Conservation (phyloP, 345 rosid species). For the Balakata baccata region DNA sequence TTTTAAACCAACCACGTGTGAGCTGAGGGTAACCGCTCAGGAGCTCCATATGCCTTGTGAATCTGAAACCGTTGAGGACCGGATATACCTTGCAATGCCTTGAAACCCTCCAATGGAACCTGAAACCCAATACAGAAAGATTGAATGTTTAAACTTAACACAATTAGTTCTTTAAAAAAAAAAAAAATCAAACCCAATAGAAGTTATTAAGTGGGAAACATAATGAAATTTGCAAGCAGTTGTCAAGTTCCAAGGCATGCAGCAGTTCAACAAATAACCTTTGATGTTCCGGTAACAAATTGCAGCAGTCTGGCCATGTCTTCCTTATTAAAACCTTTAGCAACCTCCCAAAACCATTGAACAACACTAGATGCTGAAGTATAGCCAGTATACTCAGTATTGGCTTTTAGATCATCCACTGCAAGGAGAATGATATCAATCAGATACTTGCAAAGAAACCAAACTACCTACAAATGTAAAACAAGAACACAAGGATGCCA, state of each 20-base stretch:
- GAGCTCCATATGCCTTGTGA: slow-evolving; percentile 96
- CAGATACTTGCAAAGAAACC: slow-evolving; percentile 1
- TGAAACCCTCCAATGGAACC: slow-evolving; percentile 95
- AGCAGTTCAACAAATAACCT: slow-evolving; percentile 43
- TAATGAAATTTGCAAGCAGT: neutral
- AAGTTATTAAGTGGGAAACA: neutral
- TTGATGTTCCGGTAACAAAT: slow-evolving; percentile 94
- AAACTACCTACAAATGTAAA: neutral
- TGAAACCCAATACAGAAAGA: slow-evolving; percentile 22
- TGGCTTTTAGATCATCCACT: slow-evolving; percentile 92
- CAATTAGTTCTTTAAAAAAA: too few species aligned
- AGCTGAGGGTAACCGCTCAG: slow-evolving; percentile 89
- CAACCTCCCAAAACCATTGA: slow-evolving; percentile 98
- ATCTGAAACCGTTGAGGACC: slow-evolving; percentile 95
- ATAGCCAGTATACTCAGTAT: slow-evolving; percentile 82
- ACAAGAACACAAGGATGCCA: slow-evolving; percentile 15
- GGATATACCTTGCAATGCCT: slow-evolving; percentile 92
- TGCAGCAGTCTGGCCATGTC: slow-evolving; percentile 94
- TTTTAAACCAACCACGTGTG: slow-evolving; percentile 71
- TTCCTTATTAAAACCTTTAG: slow-evolving; percentile 84
- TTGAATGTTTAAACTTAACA: too few species aligned
- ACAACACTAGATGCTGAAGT: slow-evolving; percentile 73
- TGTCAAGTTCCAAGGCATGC: neutral
- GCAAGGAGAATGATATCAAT: slow-evolving; percentile 20
- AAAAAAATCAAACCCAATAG: too few species aligned